A percentile compares a stretch with the other conserved stretches of the same genome.
Conservation (phyloP, 2,329 filamentous ascomycete genomes). For the Aspergillus candidus region DNA sequence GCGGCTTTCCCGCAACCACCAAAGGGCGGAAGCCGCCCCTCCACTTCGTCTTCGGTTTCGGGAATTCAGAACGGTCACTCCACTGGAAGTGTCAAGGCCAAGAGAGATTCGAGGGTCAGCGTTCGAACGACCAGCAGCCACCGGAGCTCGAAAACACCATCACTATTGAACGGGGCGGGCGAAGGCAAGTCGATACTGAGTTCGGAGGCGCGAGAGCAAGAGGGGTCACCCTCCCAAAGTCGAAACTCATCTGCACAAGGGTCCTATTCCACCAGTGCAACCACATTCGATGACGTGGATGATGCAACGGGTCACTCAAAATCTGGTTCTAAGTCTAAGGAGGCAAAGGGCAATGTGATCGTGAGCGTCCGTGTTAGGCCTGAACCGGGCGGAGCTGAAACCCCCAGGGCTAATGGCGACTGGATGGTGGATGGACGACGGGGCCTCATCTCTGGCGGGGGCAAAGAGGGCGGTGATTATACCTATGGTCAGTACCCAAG, state of each 20-base stretch:
- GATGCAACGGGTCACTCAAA: conserved; percentile 44
- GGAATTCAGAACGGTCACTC: conserved; percentile 27
- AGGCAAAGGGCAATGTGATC: conserved; percentile 88
- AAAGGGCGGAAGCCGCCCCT: conserved; percentile 57
- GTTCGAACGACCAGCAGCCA: conserved; percentile 49
- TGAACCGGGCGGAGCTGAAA: conserved; percentile 59
- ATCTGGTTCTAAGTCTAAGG: conserved; percentile 44
- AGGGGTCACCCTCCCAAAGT: conserved; percentile 80
- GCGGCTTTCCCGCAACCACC: conserved; percentile 90
- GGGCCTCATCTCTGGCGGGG: conserved; percentile 73
- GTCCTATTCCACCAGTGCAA: conserved; percentile 85
- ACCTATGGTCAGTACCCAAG: conserved; percentile 64
- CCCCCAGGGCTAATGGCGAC: conserved; percentile 64
- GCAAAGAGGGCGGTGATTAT: conserved; percentile 88
- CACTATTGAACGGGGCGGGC: conserved; percentile 70
- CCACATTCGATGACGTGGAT: conserved; percentile 74
- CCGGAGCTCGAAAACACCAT: conserved; percentile 55
- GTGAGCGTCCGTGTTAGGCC: conserved; percentile 93
- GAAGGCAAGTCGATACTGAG: conserved; percentile 68
- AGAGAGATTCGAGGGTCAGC: conserved; percentile 53
- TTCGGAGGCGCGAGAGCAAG: conserved; percentile 60
- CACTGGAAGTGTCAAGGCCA: conserved; percentile 39
- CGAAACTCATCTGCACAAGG: conserved; percentile 87
- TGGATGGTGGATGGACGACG: conserved; percentile 87
- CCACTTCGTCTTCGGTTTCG: conserved; percentile 49